Percentiles rank a stretch among this genome's conserved stretches.
These are phyloP conservation scores for Chrysanthemum makinoi DNA, from an alignment of 129 eudicot species.

Conservation along the genomic window DNA sequence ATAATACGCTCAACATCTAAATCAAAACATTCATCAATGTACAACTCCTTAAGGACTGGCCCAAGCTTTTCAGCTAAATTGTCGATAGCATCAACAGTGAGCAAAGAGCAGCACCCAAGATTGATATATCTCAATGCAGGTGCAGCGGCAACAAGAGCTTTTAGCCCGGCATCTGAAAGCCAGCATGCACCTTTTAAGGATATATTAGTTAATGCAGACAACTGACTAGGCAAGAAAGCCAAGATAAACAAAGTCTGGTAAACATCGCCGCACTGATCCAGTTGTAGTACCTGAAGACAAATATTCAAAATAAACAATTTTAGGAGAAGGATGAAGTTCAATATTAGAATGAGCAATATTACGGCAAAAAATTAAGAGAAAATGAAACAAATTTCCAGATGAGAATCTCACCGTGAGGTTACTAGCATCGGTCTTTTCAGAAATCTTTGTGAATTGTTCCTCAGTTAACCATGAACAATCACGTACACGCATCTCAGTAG, in stretches of 20 bases:
- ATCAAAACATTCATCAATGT: constrained; percentile 63
- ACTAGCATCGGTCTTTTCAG: constrained; percentile 45
- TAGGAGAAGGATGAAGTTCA: not conserved
- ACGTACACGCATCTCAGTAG: constrained; percentile 73
- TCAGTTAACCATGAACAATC: constrained; percentile 88
- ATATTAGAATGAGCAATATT: no score
- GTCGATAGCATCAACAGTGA: constrained; percentile 56
- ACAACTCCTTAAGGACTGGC: constrained; percentile 58
- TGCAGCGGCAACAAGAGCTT: constrained; percentile 55
- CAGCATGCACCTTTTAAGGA: constrained; percentile 88
- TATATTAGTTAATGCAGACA: constrained; percentile 56
- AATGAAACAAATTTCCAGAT: not conserved
- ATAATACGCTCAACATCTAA: constrained; percentile 57
- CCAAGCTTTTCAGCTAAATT: constrained; percentile 55
- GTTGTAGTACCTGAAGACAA: constrained; percentile 65
- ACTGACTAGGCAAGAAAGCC: constrained; percentile 39
- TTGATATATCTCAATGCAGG: constrained; percentile 64
- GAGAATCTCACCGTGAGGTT: constrained; percentile 45
- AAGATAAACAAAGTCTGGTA: constrained; percentile 67
- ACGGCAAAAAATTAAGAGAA: not conserved
- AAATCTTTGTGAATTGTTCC: constrained; percentile 40
- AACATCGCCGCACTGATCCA: constrained; percentile 75
- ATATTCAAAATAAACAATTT: constrained; percentile 4
- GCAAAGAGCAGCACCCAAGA: constrained; percentile 76
- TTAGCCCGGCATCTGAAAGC: constrained; percentile 74